phyloP scores from a whole-genome alignment of 345 rosid genomes.

The Lepidium didymum region DNA sequence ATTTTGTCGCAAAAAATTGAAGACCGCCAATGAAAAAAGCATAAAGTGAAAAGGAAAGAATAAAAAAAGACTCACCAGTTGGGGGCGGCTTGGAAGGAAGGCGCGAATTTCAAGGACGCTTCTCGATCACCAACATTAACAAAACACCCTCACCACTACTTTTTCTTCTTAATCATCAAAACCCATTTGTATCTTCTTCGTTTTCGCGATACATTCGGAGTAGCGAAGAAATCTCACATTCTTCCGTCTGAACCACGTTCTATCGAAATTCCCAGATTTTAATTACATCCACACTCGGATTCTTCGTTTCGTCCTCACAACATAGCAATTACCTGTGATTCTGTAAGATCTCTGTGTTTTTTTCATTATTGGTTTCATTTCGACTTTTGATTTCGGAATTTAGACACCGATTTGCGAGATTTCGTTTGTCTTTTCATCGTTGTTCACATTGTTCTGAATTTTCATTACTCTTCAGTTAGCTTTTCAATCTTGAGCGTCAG shows the following conservation, averaged over 20 bases:
- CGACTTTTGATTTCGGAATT: too few species aligned
- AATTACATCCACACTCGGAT: background rate
- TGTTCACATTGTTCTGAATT: background rate
- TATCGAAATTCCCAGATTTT: constrained; percentile 9
- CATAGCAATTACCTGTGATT: background rate
- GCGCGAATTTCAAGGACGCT: constrained; percentile 43
- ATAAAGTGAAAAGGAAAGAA: background rate
- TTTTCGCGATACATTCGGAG: background rate
- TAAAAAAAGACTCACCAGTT: background rate
- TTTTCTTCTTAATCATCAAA: background rate
- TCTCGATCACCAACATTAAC: constrained; percentile 16
- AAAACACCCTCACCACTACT: background rate
- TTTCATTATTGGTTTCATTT: too few species aligned
- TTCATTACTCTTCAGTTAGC: background rate
- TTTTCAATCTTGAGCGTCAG: background rate
- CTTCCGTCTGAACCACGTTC: background rate
- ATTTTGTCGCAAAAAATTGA: background rate
- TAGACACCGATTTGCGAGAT: too few species aligned
- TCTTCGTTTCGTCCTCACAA: background rate
- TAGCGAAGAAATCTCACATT: background rate
- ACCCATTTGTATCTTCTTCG: background rate
- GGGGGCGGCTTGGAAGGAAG: constrained; percentile 31
- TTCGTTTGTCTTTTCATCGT: too few species aligned
- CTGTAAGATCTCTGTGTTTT: too few species aligned
- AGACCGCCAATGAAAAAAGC: constrained; percentile 1